Percentiles rank a stretch among this genome's conserved stretches.
Evolutionary conservation across 2,329 filamentous ascomycete genomes (phyloP).

Genomic region (Beauveria rudraprayagi): DNA sequence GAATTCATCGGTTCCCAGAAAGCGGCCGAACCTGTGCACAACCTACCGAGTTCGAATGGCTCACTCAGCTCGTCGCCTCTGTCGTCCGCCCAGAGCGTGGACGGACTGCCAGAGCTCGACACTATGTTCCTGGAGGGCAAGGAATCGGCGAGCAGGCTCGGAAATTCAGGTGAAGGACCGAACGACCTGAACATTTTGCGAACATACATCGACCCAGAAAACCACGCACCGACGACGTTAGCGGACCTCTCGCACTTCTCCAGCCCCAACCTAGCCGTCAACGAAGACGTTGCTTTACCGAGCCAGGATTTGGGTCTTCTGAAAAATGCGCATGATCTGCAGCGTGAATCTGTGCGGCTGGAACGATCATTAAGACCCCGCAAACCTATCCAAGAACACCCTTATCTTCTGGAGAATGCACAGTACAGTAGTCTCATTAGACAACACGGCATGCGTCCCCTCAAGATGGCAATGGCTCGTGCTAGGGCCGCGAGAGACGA

Average conservation of each 20-base stretch:
- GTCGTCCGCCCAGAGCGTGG: constrained; percentile 25
- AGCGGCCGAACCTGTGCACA: constrained; percentile 12
- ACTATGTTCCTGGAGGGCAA: constrained; percentile 8
- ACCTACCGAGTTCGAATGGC: constrained; percentile 4
- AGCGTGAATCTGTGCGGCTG: constrained; percentile 24
- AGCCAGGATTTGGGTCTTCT: constrained; percentile 10
- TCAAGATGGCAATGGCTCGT: constrained; percentile 32
- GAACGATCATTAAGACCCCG: constrained; percentile 48
- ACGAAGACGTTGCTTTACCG: not conserved
- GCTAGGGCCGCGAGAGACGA: constrained; percentile 26
- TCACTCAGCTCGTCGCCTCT: constrained; percentile 25
- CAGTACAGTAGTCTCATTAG: constrained; percentile 46
- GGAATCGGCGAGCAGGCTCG: not conserved
- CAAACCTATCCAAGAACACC: constrained; percentile 54
- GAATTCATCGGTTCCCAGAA: constrained; percentile 28
- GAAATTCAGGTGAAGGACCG: constrained; percentile 9
- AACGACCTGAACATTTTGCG: not conserved
- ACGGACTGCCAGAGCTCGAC: constrained; percentile 18
- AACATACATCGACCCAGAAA: not conserved
- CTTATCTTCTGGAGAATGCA: constrained; percentile 48
- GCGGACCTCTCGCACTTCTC: not conserved
- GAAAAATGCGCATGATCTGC: constrained; percentile 2
- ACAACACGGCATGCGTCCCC: constrained; percentile 45
- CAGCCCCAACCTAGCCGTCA: not conserved
- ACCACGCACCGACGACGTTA: not conserved